Percentiles rank a stretch among this genome's conserved stretches.
Conservation (phyloP, 2,329 filamentous ascomycete species). For the Trichoderma aggressivum region DNA sequence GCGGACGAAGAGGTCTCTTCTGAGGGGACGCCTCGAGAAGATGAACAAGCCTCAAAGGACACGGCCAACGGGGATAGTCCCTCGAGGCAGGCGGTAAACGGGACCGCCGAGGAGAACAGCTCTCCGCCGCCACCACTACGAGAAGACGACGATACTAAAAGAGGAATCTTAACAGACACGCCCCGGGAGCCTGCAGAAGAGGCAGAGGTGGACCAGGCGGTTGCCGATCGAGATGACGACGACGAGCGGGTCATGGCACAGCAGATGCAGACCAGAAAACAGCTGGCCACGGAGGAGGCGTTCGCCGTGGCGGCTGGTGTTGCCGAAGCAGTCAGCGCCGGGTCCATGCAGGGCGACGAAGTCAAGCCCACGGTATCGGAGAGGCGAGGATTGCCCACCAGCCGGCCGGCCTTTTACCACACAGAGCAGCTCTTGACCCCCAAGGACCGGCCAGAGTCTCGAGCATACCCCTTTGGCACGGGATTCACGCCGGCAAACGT, state of each 20-base stretch:
- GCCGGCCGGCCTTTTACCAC: constrained; percentile 22
- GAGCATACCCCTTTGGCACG: constrained; percentile 17
- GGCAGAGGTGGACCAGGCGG: background rate
- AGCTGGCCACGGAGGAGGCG: constrained; percentile 5
- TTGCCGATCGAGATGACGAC: background rate
- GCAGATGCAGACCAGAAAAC: background rate
- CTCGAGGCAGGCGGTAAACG: background rate
- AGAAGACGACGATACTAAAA: background rate
- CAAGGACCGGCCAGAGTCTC: constrained; percentile 25
- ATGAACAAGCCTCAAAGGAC: background rate
- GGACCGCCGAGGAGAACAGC: background rate
- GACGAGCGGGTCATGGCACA: background rate
- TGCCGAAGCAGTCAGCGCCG: background rate
- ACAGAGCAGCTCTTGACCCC: constrained; percentile 28
- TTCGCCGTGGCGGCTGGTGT: constrained; percentile 10
- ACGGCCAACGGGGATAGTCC: background rate
- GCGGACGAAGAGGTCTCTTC: background rate
- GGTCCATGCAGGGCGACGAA: background rate
- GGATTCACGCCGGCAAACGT: constrained; percentile 34
- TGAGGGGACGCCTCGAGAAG: background rate
- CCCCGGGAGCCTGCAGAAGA: background rate
- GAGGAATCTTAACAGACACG: background rate
- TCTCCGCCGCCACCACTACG: background rate
- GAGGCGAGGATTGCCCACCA: constrained; percentile 12
- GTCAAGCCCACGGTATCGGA: background rate